Base-by-base conservation (phyloP, 352 stramenopile genomes). In the Phytophthora hibernalis region DNA sequence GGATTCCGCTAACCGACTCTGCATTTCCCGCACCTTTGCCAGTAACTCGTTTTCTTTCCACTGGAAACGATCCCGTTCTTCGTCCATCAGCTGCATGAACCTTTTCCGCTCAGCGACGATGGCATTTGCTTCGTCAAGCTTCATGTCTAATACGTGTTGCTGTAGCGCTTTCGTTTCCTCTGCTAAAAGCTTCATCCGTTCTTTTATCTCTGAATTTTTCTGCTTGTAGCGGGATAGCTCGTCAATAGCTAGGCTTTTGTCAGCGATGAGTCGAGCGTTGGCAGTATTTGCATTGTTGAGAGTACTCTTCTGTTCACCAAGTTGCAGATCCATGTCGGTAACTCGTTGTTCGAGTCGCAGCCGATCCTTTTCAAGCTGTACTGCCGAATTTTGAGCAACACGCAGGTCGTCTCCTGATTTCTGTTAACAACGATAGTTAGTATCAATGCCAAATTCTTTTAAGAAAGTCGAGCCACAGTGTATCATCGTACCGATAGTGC, bases 31-130 rank as follows among this genome's bases (percentile, higher is more conserved):
- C 0, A 88, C 28, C 38, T 87, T 81, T 1, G 30, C 50, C 3
- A 87, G 21, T 11, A 92, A 26, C 40, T 91, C 78, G n/a, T 84
- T 80, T 53, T 93, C 83, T 31, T 86, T 79, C 70, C 72, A 87
- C 5, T 80, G 76, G 3, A 64, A 88, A 10, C 77, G 59, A 21
- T 80, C 68, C 0, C 76, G 82, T 31, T 91, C 81, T 5, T 82
- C 72, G 37, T 93, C 80, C 9, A 90, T 63, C 2, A 72, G 40
- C 10, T 80, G 55, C 52, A 90, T 70, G 26, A 87, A 71, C 30
- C 72, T 77, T 30, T 85, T 85, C n/a, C 81, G 58, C 40, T 89
- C 84, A 2, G 72, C 56, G 15, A 88, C 74, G 6, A 93, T 62
- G 0, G 70, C 74, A 47, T 71, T 90, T 2, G 79, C 80, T 51